phyloP scores from a whole-genome alignment of 805 yeast genomes.

The Saccharomycopsis malanga region DNA sequence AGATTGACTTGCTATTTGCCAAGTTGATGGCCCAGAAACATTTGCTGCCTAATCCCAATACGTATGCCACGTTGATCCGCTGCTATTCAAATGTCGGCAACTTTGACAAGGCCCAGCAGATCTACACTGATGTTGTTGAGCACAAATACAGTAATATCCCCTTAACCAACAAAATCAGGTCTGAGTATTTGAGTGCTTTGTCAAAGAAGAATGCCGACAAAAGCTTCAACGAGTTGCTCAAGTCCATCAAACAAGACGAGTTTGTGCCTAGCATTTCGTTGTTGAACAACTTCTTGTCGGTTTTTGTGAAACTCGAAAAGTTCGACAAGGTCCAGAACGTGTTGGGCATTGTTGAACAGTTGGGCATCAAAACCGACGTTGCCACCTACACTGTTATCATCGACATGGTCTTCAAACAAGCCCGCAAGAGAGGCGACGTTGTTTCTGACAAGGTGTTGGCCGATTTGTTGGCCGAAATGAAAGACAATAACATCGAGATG shows the following conservation, averaged over 20 bases:
- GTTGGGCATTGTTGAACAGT: conserved; percentile 38
- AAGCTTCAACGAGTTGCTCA: conserved; percentile 18
- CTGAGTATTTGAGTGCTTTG: conserved; percentile 24
- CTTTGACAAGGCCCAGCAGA: conserved; percentile 35
- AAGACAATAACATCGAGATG: conserved; percentile 30
- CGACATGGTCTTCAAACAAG: conserved; percentile 44
- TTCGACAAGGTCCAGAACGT: conserved; percentile 42
- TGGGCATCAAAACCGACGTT: conserved; percentile 45
- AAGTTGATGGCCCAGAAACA: conserved; percentile 25
- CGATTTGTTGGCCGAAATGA: conserved; percentile 37
- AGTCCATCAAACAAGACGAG: conserved; percentile 23
- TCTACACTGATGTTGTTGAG: conserved; percentile 24
- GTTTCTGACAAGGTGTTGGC: conserved; percentile 35
- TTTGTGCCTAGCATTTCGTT: conserved; percentile 41
- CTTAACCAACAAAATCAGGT: conserved; percentile 17
- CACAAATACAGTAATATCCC: conserved; percentile 32
- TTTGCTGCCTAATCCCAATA: conserved; percentile 37
- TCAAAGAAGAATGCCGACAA: conserved; percentile 15
- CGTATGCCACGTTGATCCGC: conserved; percentile 42
- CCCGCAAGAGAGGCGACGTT: conserved; percentile 36
- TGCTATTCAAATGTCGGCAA: conserved; percentile 41
- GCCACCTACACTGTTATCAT: conserved; percentile 57
- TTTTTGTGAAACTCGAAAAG: conserved; percentile 35
- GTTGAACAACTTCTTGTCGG: conserved; percentile 45
- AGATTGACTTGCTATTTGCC: conserved; percentile 34